phyloP scores from a whole-genome alignment of 2,329 filamentous ascomycete species.

The Bipolaris zeicola region DNA sequence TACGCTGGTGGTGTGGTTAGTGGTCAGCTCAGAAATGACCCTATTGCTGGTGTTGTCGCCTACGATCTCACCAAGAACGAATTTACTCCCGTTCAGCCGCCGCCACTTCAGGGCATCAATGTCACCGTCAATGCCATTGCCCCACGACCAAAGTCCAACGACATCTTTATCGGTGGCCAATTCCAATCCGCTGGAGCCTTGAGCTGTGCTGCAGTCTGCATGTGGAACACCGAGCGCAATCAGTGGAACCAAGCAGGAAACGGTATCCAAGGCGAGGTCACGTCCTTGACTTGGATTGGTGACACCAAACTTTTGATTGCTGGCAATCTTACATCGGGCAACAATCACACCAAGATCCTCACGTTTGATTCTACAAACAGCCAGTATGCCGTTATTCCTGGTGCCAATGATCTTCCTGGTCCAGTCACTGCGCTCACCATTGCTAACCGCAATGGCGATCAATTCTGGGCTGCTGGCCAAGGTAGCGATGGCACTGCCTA shows the following conservation, averaged over 20 bases:
- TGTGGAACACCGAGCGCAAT: conserved; percentile 70
- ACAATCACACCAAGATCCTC: conserved; percentile 70
- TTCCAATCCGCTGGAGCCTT: conserved; percentile 85
- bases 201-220: conserved; percentile 80
- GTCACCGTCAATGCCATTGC: conserved; percentile 78
- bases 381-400: conserved; percentile 67
- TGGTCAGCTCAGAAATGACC: conserved; percentile 67
- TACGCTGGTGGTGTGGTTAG: conserved; percentile 83
- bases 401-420: conserved; percentile 73
- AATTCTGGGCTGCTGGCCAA: conserved; percentile 83
- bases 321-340: conserved; percentile 73
- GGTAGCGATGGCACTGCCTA: conserved; percentile 71
- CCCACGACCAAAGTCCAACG: conserved; percentile 69
- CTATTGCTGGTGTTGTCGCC: conserved; percentile 74
- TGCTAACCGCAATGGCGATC: conserved; percentile 71
- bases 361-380: conserved; percentile 72
- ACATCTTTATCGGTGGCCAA: conserved; percentile 84
- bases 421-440: conserved; percentile 77
- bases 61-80: conserved; percentile 73
- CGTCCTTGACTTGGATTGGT: conserved; percentile 76
- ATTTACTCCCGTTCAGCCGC: conserved; percentile 72
- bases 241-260: conserved; percentile 84
- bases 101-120: conserved; percentile 71
- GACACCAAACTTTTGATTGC: conserved; percentile 74
- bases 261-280: conserved; percentile 71